A percentile compares a stretch with the other conserved stretches of the same genome.
phyloP scores from a whole-genome alignment of 2,329 filamentous ascomycete genomes.

The Aspergillus sp. region DNA sequence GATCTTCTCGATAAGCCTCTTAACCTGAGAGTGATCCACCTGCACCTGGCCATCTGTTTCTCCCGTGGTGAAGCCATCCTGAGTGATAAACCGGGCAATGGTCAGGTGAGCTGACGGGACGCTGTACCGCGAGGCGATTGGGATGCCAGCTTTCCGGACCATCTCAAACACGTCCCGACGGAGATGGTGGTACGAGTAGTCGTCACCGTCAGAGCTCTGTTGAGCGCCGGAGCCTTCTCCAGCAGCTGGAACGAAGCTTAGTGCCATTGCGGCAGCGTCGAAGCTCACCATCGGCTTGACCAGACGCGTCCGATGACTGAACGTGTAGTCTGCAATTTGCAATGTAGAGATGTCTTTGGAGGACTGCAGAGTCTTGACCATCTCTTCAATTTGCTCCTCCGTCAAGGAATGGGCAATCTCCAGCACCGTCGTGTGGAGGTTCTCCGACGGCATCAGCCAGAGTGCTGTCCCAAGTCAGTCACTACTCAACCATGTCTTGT shows the following conservation, averaged over 20 bases:
- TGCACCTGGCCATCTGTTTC: slow-evolving; percentile 33
- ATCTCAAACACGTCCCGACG: slow-evolving; percentile 71
- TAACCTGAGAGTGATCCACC: slow-evolving; percentile 55
- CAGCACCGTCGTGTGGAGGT: slow-evolving; percentile 77
- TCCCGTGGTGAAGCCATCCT: slow-evolving; percentile 53
- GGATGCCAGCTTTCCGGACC: slow-evolving; percentile 59
- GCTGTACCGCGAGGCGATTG: slow-evolving; percentile 76
- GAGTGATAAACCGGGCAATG: slow-evolving; percentile 46
- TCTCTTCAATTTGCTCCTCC: slow-evolving; percentile 52
- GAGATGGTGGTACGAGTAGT: slow-evolving; percentile 85
- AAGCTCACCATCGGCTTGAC: slow-evolving; percentile 80
- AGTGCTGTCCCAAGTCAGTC: slow-evolving; percentile 52
- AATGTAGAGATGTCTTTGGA: background rate
- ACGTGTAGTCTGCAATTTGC: slow-evolving; percentile 57
- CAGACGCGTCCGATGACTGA: slow-evolving; percentile 66
- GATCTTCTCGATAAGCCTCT: slow-evolving; percentile 66
- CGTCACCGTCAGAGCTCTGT: slow-evolving; percentile 52
- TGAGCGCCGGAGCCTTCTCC: slow-evolving; percentile 52
- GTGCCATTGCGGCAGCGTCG: slow-evolving; percentile 77
- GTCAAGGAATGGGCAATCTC: slow-evolving; percentile 82
- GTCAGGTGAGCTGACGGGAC: slow-evolving; percentile 42
- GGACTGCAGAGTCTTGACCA: slow-evolving; percentile 1
- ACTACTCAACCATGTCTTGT: background rate
- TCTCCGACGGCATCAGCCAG: slow-evolving; percentile 80
- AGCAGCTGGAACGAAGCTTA: slow-evolving; percentile 79